Percentiles rank a stretch among this genome's conserved stretches.
Conservation (phyloP, 805 yeast genomes). For the Candida sonorensis region DNA sequence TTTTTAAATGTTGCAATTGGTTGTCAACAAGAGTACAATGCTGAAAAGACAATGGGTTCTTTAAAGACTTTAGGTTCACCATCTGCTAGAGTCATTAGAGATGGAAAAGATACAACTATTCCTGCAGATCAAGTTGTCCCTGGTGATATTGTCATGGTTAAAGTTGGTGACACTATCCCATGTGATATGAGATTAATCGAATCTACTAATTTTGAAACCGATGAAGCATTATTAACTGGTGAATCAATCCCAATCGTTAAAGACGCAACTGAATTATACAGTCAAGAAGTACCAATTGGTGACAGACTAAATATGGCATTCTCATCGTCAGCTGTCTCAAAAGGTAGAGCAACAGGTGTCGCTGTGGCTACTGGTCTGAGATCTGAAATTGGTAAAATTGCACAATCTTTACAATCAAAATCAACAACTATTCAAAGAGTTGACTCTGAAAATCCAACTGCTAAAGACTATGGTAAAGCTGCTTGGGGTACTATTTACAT, state of each 20-base stretch:
- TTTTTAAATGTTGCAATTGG: constrained; percentile 60
- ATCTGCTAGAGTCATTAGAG: constrained; percentile 58
- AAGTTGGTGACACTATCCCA: constrained; percentile 71
- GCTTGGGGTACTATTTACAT: constrained; percentile 42
- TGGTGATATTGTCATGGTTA: constrained; percentile 59
- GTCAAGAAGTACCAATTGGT: constrained; percentile 50
- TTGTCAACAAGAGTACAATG: constrained; percentile 61
- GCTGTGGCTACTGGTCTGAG: constrained; percentile 61
- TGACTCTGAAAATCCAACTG: constrained; percentile 36
- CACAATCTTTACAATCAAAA: constrained; percentile 45
- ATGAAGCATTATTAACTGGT: constrained; percentile 87
- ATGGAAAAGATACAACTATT: constrained; percentile 49
- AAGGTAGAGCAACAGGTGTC: constrained; percentile 69
- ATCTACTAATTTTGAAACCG: constrained; percentile 61
- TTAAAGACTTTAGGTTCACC: constrained; percentile 62
- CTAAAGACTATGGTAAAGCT: constrained; percentile 43
- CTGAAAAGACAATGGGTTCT: constrained; percentile 76
- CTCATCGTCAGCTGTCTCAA: constrained; percentile 61
- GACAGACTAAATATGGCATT: constrained; percentile 69
- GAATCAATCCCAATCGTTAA: constrained; percentile 74
- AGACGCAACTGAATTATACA: constrained; percentile 35
- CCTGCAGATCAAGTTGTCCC: constrained; percentile 64
- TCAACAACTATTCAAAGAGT: constrained; percentile 33
- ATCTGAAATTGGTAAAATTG: constrained; percentile 74
- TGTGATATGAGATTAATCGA: constrained; percentile 62